Percentiles rank a stretch among this genome's conserved stretches.
Conservation (phyloP, 2,329 filamentous ascomycete genomes). For the Cercospora nicotianae region DNA sequence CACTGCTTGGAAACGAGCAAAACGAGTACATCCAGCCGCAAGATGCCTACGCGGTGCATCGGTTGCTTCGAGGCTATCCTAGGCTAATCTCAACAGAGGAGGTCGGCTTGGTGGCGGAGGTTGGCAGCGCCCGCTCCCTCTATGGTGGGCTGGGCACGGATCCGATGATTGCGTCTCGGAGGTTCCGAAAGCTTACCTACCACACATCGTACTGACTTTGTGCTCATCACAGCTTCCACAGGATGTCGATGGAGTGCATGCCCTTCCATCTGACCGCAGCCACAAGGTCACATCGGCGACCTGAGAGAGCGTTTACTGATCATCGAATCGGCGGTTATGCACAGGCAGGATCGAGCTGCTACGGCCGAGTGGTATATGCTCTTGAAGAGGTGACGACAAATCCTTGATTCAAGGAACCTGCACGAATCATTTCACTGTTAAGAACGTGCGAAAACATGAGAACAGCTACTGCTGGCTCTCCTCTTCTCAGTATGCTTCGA, state of each 20-base stretch:
- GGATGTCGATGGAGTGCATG: not conserved
- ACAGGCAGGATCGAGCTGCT: not conserved
- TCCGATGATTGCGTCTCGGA: not conserved
- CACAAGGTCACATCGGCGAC: not conserved
- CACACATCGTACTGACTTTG: not conserved
- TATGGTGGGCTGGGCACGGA: conserved; percentile 5
- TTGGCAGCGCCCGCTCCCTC: not conserved
- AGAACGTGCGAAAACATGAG: not conserved
- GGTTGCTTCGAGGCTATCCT: not conserved
- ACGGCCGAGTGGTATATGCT: not conserved
- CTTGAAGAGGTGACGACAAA: not conserved
- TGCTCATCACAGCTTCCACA: not conserved
- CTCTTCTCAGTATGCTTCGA: not conserved
- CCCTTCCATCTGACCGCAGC: not conserved
- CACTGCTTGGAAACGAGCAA: not conserved
- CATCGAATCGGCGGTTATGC: not conserved
- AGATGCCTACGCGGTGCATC: not conserved
- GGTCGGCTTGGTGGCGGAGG: not conserved
- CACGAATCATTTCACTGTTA: not conserved
- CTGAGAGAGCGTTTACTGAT: not conserved
- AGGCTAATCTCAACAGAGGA: conserved; percentile 2
- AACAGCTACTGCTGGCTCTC: not conserved
- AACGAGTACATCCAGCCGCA: not conserved
- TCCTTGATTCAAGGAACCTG: not conserved
- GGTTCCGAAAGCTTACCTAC: not conserved